Base-by-base conservation (phyloP, 805 yeast genomes). In the Candida peoriensis region DNA sequence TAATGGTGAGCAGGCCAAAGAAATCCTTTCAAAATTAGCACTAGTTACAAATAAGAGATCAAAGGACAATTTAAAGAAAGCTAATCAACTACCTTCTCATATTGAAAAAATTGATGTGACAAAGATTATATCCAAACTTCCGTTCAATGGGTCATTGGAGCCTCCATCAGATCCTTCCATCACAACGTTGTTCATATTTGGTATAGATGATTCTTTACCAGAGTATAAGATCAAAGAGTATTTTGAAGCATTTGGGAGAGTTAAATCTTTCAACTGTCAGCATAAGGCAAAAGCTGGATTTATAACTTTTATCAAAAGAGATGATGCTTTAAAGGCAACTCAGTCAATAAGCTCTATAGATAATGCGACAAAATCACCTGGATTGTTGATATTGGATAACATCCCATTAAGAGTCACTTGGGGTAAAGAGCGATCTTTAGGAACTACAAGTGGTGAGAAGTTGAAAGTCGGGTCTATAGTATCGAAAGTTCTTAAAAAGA, bases 131-230 rank as follows among this genome's bases (percentile, higher is more conserved):
- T 58, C 76, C 17, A 73, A 71, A 43, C 60, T 87, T n/a, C 95
- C 95, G 1, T 68, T 83, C 38, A 75, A 74, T 27, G 85, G 83
- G 1, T 66, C 70, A n/a, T 52, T 80, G 8, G 39, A 41, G 1
- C 64, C 41, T 3, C 74, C 80, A 0, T 58, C 58, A 22, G 69
- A 70, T 34, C 39, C 50, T 4, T 47, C 56, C 0, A 49, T 74
- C n/a, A 69, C 66, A 34, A 70, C 88, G 0, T 71, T 87, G 34
- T 87, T 88, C 52, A 51, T 88, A 14, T 84, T 79, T 58, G 96
- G 96, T 2, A 64, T 86, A 14, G 78, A 72, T 39, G 73, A 75
- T 4, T 76, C 76, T 12, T 52, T 81, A 6, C 81, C 94, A 0
- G 86, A 80, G 46, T 78, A 77, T 55, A 60, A 61, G 34, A 61